These are phyloP conservation scores for Sporothrix humicola DNA, from an alignment of 2,329 filamentous ascomycete genomes.

Conservation along the genomic window DNA sequence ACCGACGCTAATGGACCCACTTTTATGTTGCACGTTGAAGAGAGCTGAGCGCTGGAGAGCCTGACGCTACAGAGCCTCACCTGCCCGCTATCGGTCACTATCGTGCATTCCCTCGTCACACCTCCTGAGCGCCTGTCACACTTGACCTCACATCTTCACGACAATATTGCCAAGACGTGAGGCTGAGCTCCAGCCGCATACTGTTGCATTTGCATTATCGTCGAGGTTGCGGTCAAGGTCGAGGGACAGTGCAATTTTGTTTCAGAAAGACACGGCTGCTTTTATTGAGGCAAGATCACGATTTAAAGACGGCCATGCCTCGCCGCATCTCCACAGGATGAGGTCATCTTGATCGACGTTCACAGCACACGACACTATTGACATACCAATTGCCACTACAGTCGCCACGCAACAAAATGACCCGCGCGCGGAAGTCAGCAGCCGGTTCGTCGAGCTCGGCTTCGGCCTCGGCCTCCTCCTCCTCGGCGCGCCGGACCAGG, in stretches of 20 bases:
- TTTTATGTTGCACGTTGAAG: not conserved
- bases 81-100: not conserved
- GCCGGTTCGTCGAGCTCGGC: not conserved
- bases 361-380: too few species aligned
- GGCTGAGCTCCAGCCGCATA: not conserved
- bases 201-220: too few species aligned
- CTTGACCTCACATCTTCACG: not conserved
- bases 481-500: constrained; percentile 22
- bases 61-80: not conserved
- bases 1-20: constrained; percentile 30
- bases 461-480: too few species aligned
- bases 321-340: constrained; percentile 6
- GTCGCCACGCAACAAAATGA: constrained; percentile 8
- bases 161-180: constrained; percentile 21
- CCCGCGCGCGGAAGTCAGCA: constrained; percentile 24
- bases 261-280: too few species aligned
- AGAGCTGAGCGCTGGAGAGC: not conserved
- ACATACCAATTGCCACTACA: too few species aligned
- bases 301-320: constrained; percentile 14
- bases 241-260: too few species aligned
- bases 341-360: not conserved
- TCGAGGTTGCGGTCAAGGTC: too few species aligned
- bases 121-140: too few species aligned
- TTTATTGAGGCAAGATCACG: not conserved
- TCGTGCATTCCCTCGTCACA: not conserved